These are phyloP conservation scores for Ceratobasidium sp. DNA, from an alignment of 1,284 basidiomycete genomes.

Conservation along the genomic window DNA sequence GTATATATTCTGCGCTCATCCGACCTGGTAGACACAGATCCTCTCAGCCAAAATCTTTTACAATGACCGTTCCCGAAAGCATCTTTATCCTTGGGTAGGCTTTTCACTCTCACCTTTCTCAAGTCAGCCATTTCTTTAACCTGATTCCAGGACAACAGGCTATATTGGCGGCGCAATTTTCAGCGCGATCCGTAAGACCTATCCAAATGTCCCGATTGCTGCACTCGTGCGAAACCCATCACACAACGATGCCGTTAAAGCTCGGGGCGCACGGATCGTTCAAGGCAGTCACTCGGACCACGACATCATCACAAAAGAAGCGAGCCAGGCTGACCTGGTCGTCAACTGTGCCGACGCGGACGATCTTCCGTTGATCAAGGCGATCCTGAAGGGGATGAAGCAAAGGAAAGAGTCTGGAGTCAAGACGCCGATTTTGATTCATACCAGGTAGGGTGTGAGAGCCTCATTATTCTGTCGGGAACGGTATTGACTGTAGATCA, in stretches of 20 bases:
- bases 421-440: slow-evolving; percentile 48
- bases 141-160: slow-evolving; percentile 50
- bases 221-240: slow-evolving; percentile 47
- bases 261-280: slow-evolving; percentile 44
- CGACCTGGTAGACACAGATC: too few relatives aligned
- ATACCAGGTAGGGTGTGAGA: slow-evolving; percentile 47
- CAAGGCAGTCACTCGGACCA: slow-evolving; percentile 47
- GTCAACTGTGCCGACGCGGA: slow-evolving; percentile 51
- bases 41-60: not conserved
- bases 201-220: slow-evolving; percentile 45
- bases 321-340: slow-evolving; percentile 49
- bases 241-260: slow-evolving; percentile 47
- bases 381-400: slow-evolving; percentile 50
- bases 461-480: not conserved
- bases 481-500: not conserved
- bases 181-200: slow-evolving; percentile 45
- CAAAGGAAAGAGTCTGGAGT: slow-evolving; percentile 48
- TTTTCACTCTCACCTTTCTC: not conserved
- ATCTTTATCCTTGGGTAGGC: slow-evolving; percentile 30
- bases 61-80: slow-evolving; percentile 9
- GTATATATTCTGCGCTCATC: too few relatives aligned
- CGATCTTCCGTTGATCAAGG: slow-evolving; percentile 47
- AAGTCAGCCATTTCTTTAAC: not conserved
- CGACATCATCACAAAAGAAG: slow-evolving; percentile 46
- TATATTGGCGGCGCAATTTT: slow-evolving; percentile 47